phyloP scores from a whole-genome alignment of 139 green algal species.

The Haematococcus lacustris region DNA sequence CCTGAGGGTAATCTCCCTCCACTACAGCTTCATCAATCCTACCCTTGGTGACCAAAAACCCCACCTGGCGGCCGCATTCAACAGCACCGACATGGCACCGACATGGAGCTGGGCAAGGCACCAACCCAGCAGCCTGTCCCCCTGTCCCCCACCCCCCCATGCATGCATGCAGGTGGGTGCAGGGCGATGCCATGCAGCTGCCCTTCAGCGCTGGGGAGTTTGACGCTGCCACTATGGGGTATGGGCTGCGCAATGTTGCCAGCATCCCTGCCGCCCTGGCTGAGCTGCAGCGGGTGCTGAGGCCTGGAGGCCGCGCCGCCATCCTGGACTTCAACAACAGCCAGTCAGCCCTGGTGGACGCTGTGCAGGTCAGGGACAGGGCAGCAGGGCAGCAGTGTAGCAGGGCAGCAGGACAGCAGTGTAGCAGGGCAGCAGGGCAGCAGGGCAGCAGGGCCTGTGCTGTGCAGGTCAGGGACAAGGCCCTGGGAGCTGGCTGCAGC shows the following conservation, averaged over 20 bases:
- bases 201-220: conserved; percentile 79
- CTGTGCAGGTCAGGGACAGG: conserved; percentile 51
- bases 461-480: too few relatives aligned
- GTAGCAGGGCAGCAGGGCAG: too few relatives aligned
- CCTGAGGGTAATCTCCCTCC: too few relatives aligned
- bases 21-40: too few relatives aligned
- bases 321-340: conserved; percentile 98
- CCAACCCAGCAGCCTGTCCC: background rate
- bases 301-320: conserved; percentile 44
- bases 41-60: too few relatives aligned
- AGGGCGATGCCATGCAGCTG: conserved; percentile 88
- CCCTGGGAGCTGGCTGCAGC: too few relatives aligned
- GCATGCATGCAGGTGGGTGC: conserved; percentile 57
- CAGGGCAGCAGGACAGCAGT: too few relatives aligned
- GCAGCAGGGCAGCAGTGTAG: too few relatives aligned
- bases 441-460: too few relatives aligned
- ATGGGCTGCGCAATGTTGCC: conserved; percentile 89
- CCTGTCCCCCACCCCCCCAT: background rate
- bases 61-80: background rate
- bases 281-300: conserved; percentile 87
- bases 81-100: background rate
- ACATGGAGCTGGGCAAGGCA: background rate
- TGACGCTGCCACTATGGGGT: conserved; percentile 90
- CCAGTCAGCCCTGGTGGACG: conserved; percentile 46
- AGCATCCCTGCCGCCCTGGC: conserved; percentile 29